These are phyloP conservation scores for Colletotrichum scovillei DNA, from an alignment of 2,329 filamentous ascomycete genomes.

Conservation along the genomic window DNA sequence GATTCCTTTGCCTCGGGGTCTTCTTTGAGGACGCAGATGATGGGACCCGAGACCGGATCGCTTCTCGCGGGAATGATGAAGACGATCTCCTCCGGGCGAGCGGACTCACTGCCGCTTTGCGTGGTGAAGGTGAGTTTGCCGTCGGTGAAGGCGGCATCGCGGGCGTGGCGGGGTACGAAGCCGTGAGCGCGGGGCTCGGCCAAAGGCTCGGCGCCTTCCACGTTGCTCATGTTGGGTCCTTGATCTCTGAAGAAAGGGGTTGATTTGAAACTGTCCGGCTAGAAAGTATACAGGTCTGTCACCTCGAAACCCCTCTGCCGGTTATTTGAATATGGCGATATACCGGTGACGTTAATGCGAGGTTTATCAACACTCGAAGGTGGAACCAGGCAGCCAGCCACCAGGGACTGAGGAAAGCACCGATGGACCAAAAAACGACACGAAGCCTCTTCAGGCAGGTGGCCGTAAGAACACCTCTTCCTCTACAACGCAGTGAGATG, in stretches of 20 bases:
- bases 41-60: constrained; percentile 15
- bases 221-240: background rate
- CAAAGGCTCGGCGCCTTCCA: constrained; percentile 12
- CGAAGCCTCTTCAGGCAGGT: constrained; percentile 13
- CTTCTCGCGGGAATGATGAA: constrained; percentile 34
- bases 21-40: constrained; percentile 54
- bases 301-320: background rate
- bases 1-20: constrained; percentile 39
- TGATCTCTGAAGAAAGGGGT: background rate
- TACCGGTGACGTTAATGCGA: background rate
- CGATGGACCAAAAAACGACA: background rate
- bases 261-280: background rate
- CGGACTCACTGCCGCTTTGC: constrained; percentile 8
- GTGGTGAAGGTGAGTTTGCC: constrained; percentile 30
- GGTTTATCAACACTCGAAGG: background rate
- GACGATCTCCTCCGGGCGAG: constrained; percentile 41
- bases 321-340: background rate
- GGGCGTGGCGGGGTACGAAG: constrained; percentile 23
- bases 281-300: background rate
- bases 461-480: background rate
- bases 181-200: constrained; percentile 26
- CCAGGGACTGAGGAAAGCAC: background rate
- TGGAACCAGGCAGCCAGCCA: background rate
- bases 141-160: constrained; percentile 27
- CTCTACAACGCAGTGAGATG: background rate